Conservation (phyloP, 176 grass and related monocot genomes). For the Carex kokanica region DNA sequence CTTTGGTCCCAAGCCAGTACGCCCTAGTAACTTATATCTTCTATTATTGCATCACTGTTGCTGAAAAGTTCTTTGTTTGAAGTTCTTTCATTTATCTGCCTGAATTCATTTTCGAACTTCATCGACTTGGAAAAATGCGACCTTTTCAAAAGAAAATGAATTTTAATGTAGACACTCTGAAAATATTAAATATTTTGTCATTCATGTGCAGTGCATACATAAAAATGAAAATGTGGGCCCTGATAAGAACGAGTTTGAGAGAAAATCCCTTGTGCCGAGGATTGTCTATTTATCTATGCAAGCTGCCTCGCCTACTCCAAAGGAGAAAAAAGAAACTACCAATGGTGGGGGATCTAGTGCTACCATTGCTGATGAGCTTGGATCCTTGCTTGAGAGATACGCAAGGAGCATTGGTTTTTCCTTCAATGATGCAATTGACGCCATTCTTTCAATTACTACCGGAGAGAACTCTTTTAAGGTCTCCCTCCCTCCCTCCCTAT, state of each 20-base stretch:
- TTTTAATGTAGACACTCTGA: neutral
- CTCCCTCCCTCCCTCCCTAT: neutral
- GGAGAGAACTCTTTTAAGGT: constrained; percentile 82
- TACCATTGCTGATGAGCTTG: constrained; percentile 48
- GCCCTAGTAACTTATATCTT: constrained; percentile 2
- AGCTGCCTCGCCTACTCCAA: constrained; percentile 36
- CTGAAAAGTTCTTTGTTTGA: neutral
- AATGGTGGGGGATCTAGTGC: constrained; percentile 51
- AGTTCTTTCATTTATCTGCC: neutral
- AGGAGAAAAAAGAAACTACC: constrained; percentile 31
- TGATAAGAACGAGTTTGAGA: constrained; percentile 52
- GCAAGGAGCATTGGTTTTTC: constrained; percentile 82
- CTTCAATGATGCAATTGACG: constrained; percentile 72
- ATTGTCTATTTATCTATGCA: constrained; percentile 78
- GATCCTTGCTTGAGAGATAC: constrained; percentile 76
- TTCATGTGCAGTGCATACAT: constrained; percentile 38
- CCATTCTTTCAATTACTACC: constrained; percentile 54
- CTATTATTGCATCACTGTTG: neutral
- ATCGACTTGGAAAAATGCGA: neutral
- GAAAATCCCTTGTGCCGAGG: constrained; percentile 76
- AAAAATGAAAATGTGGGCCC: constrained; percentile 46
- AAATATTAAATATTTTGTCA: constrained; percentile 3
- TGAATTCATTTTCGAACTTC: neutral
- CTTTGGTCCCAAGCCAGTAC: constrained; percentile 61
- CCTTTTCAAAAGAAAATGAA: neutral